A percentile compares a stretch with the other conserved stretches of the same genome.
Conservation (phyloP, 306 rosid species). For the Acmispon strigosus region DNA sequence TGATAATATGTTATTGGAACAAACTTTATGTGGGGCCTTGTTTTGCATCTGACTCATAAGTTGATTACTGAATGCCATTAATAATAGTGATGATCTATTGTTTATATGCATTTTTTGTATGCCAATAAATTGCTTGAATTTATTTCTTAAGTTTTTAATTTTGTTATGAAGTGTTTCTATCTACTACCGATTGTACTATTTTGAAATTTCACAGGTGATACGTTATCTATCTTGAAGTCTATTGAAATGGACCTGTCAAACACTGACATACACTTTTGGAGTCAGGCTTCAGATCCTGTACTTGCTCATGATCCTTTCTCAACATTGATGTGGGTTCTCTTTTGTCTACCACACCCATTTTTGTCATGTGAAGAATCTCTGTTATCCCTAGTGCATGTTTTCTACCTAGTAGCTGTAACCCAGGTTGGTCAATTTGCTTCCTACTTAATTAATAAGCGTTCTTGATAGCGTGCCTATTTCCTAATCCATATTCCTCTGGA, state of each 20-base stretch:
- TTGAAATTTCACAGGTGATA: constrained; percentile 44
- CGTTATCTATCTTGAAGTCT: constrained; percentile 46
- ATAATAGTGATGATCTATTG: background rate
- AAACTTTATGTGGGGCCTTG: background rate
- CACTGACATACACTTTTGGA: constrained; percentile 66
- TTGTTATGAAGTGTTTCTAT: background rate
- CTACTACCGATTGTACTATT: constrained; percentile 9
- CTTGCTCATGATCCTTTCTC: constrained; percentile 84
- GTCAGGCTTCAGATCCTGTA: constrained; percentile 75
- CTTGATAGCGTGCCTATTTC: constrained; percentile 7
- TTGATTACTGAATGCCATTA: background rate
- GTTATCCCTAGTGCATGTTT: constrained; percentile 71
- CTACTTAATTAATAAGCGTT: constrained; percentile 2
- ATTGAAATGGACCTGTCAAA: constrained; percentile 37
- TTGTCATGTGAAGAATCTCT: constrained; percentile 76
- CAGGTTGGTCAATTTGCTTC: constrained; percentile 54
- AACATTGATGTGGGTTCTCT: constrained; percentile 92
- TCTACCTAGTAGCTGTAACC: constrained; percentile 71
- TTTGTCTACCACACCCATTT: constrained; percentile 82
- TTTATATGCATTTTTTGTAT: background rate
- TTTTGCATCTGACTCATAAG: background rate
- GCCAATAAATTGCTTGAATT: background rate
- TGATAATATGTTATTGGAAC: background rate
- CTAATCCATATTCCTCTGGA: constrained; percentile 20
- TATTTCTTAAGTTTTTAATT: background rate